Percentiles rank a stretch among this genome's conserved stretches.
phyloP scores from a whole-genome alignment of 805 yeast species.

The Cyberlindnera euphorbiae region DNA sequence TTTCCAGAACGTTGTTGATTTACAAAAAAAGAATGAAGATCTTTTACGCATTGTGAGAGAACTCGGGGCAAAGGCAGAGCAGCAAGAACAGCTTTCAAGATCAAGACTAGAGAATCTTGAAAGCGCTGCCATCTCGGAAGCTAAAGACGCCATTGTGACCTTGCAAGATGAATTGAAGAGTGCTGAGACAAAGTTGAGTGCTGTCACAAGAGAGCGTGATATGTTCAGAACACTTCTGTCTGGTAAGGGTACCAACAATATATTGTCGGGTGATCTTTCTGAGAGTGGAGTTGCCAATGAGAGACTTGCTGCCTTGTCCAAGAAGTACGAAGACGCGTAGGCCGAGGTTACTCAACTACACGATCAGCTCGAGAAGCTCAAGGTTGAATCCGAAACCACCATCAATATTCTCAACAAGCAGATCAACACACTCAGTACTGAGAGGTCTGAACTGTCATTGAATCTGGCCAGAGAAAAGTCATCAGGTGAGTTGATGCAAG shows the following conservation, averaged over 20 bases:
- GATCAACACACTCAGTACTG: slow-evolving; percentile 33
- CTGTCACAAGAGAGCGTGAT: slow-evolving; percentile 65
- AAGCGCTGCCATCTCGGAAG: slow-evolving; percentile 51
- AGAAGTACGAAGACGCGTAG: slow-evolving; percentile 15
- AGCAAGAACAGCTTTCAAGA: slow-evolving; percentile 40
- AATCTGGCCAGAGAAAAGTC: slow-evolving; percentile 52
- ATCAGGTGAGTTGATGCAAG: slow-evolving; percentile 46
- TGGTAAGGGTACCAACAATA: slow-evolving; percentile 17
- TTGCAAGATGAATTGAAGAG: slow-evolving; percentile 55
- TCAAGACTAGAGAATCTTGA: slow-evolving; percentile 37
- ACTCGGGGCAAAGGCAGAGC: slow-evolving; percentile 67
- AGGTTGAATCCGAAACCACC: slow-evolving; percentile 38
- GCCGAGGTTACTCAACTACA: slow-evolving; percentile 12
- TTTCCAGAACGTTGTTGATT: slow-evolving; percentile 60
- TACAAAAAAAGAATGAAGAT: slow-evolving; percentile 72
- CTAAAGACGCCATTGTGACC: slow-evolving; percentile 61
- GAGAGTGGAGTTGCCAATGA: slow-evolving; percentile 1
- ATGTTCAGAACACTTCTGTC: slow-evolving; percentile 40
- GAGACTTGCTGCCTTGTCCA: slow-evolving; percentile 9
- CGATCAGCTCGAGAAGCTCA: slow-evolving; percentile 24
- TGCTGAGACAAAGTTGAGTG: slow-evolving; percentile 45
- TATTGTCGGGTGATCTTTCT: slow-evolving; percentile 17
- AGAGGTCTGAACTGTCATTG: slow-evolving; percentile 44
- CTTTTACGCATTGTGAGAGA: slow-evolving; percentile 64
- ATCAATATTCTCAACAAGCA: slow-evolving; percentile 46